phyloP scores from a whole-genome alignment of 164 flowering plant species.

The Buxus sempervirens region DNA sequence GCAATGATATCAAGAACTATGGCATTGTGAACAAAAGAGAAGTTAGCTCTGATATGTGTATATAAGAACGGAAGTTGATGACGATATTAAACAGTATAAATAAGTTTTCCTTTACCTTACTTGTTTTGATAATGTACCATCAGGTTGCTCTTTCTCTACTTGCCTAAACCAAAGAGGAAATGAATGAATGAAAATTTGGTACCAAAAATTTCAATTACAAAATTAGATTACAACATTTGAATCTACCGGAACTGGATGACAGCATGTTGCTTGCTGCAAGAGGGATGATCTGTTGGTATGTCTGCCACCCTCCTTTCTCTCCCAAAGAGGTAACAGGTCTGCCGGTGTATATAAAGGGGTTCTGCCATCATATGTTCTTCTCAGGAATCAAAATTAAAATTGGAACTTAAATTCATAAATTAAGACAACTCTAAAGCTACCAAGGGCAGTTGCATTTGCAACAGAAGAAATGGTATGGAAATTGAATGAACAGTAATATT shows the following conservation, averaged over 20 bases:
- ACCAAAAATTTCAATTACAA: constrained; percentile 5
- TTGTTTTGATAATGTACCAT: constrained; percentile 69
- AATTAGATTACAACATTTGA: constrained; percentile 5
- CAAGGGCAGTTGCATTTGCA: too few species aligned
- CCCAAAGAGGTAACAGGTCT: constrained; percentile 95
- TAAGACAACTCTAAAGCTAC: not conserved
- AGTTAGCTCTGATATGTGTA: constrained; percentile 21
- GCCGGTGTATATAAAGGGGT: constrained; percentile 89
- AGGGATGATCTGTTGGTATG: constrained; percentile 96
- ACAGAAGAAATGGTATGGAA: too few species aligned
- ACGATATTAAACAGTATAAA: not conserved
- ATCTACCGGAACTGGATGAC: constrained; percentile 80
- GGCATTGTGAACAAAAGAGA: constrained; percentile 3
- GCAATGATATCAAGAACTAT: constrained; percentile 60
- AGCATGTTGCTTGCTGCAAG: constrained; percentile 99
- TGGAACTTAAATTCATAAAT: not conserved
- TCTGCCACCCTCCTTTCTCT: constrained; percentile 97
- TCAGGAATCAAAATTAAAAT: too few species aligned
- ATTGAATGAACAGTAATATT: too few species aligned
- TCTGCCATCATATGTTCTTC: constrained; percentile 42
- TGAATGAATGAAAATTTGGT: constrained; percentile 2
- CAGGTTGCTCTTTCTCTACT: constrained; percentile 81
- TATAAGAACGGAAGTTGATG: constrained; percentile 3
- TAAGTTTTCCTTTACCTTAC: constrained; percentile 47
- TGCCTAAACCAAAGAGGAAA: constrained; percentile 44